Conservation (phyloP, 495 filamentous ascomycete genomes). For the Podospora bellae-mahoneyi region DNA sequence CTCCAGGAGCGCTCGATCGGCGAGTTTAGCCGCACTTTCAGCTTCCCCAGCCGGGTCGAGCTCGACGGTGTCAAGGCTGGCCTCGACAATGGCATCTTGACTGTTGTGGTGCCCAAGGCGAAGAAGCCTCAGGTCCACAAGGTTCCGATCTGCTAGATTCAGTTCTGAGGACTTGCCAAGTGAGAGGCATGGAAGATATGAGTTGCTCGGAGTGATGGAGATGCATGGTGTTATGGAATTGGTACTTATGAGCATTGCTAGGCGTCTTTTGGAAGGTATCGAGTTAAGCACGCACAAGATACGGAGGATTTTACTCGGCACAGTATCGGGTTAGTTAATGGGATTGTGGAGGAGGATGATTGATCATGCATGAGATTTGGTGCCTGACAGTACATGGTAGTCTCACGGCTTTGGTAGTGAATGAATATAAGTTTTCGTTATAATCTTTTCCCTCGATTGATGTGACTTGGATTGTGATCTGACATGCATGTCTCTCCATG, state of each 20-base stretch:
- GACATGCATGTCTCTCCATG: too few relatives aligned
- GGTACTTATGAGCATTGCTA: neutral
- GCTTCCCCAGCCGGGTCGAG: constrained; percentile 67
- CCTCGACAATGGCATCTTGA: constrained; percentile 54
- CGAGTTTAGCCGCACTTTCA: constrained; percentile 72
- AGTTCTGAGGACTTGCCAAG: neutral
- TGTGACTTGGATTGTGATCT: neutral
- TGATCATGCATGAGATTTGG: neutral
- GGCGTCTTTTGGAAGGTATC: neutral
- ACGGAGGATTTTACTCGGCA: neutral
- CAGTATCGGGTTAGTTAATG: neutral
- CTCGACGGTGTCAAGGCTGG: constrained; percentile 70
- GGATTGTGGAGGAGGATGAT: neutral
- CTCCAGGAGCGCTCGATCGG: constrained; percentile 71
- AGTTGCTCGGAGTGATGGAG: neutral
- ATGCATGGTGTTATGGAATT: neutral
- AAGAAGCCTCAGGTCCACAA: constrained; percentile 19
- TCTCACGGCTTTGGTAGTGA: neutral
- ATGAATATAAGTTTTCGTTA: neutral
- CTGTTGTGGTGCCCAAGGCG: constrained; percentile 70
- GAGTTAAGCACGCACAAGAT: neutral
- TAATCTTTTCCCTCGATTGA: neutral
- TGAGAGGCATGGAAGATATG: neutral
- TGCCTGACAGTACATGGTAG: neutral
- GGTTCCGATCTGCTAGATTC: constrained; percentile 12